Evolutionary conservation across 176 grass and related monocot genomes (phyloP), one percentile per base, ranked within the genome.

Genomic region (Secale cereale): DNA sequence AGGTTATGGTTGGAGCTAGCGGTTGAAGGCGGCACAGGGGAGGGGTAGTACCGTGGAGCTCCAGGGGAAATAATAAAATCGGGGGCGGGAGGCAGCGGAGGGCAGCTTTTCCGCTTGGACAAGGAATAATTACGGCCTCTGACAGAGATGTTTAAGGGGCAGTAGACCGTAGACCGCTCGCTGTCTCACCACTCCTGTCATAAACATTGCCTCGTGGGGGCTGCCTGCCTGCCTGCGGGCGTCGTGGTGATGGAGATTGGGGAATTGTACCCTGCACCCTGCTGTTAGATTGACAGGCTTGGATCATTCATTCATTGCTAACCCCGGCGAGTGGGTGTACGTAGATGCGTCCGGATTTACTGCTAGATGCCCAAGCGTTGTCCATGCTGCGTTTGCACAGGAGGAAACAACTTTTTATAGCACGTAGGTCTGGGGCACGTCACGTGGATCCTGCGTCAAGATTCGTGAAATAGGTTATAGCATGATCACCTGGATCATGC

Each of bases 91-190:
- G 36, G 16, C 14, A 50, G 48, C 16, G 48, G 48, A 52, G 48
- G 48, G 29, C 74, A 84, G 81, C 80, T 80, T 80, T 80, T 59
- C 26, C 48, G 56, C 50, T 80, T 67, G 76, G 81, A 85, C 76
- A 89, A 74, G 87, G 87, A 89, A 89, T 89, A 89, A 89, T 89
- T 85, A 80, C 76, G 11, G 30, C 5, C 67, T 14, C 59, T 80
- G 74, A 78, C 65, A 76, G 78, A 54, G 70, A 82, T 76, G 70
- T 45, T 87, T 87, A 87, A 59, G 22, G 30, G 46, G 16, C 17
- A 10, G 27, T 36, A 69, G 31, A n/a, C 66, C 60, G 65, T 68
- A 69, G 65, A 22, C 65, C 10, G 20, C 56, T 59, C 0, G 28
- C 36, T 79, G 59, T 43, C 22, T 33, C 80, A 12, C 67, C 23